phyloP scores from a whole-genome alignment of 139 green algal species.

The Picochlorum sp. region DNA sequence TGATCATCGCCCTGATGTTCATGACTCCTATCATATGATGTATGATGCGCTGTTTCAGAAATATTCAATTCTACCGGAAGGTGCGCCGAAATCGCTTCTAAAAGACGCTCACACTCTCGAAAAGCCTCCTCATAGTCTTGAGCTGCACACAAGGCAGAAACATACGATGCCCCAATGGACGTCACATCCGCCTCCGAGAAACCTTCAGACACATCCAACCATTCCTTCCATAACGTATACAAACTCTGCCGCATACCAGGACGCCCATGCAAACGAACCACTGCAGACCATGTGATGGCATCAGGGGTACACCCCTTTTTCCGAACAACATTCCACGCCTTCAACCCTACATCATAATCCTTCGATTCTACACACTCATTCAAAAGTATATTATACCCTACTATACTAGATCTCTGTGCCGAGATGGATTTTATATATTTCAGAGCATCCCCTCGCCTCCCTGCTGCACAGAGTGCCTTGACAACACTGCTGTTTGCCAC shows the following conservation, averaged over 20 bases:
- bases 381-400: slow-evolving; percentile 5
- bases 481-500: slow-evolving; percentile 11
- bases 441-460: not conserved
- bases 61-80: not conserved
- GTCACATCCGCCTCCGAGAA: not conserved
- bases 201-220: not conserved
- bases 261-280: not conserved
- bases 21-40: no score
- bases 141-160: not conserved
- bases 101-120: not conserved
- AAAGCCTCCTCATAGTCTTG: not conserved
- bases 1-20: no score
- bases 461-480: slow-evolving; percentile 10
- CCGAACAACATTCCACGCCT: not conserved
- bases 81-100: not conserved
- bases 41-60: not conserved
- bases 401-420: not conserved
- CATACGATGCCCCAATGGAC: not conserved
- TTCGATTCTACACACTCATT: slow-evolving; percentile 3
- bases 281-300: slow-evolving; percentile 2
- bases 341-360: not conserved
- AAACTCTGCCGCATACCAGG: not conserved
- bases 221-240: not conserved
- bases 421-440: slow-evolving; percentile 3
- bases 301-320: not conserved